Conservation (phyloP, 1,284 basidiomycete genomes). For the Cerioporus squamosus region DNA sequence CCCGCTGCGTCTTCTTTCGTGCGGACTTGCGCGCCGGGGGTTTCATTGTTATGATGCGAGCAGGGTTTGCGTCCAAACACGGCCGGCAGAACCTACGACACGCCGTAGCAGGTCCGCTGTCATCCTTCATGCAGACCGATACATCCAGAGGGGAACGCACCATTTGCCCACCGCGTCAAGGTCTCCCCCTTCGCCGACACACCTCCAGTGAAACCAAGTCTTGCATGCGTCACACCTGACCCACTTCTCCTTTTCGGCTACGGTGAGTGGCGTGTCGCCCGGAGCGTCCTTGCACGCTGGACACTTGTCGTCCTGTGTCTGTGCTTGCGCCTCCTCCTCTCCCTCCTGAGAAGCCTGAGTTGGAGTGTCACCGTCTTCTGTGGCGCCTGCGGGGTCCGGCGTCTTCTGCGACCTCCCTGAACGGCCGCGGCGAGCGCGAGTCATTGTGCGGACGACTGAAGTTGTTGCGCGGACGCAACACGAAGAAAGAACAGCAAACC, state of each 20-base stretch:
- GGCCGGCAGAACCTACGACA: constrained; percentile 67
- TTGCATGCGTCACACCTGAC: constrained; percentile 79
- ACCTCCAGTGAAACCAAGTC: constrained; percentile 83
- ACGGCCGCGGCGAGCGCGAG: constrained; percentile 31
- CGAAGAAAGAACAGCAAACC: not conserved
- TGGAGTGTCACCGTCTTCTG: constrained; percentile 20
- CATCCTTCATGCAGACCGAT: not conserved
- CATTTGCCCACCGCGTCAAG: constrained; percentile 65
- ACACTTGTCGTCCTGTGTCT: constrained; percentile 27
- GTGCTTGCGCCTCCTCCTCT: constrained; percentile 9
- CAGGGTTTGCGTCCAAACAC: constrained; percentile 63
- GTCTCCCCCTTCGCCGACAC: constrained; percentile 69
- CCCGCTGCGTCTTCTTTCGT: constrained; percentile 69
- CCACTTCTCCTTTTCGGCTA: constrained; percentile 66
- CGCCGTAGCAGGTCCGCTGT: not conserved
- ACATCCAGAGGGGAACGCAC: constrained; percentile 33
- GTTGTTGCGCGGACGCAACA: not conserved
- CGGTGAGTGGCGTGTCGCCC: constrained; percentile 8
- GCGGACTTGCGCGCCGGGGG: constrained; percentile 78
- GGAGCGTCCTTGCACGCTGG: constrained; percentile 27
- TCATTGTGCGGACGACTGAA: constrained; percentile 20
- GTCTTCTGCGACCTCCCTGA: constrained; percentile 28
- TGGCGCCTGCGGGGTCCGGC: constrained; percentile 26
- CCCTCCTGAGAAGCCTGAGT: constrained; percentile 5
- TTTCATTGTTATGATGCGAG: constrained; percentile 70